These are phyloP conservation scores for Botryosphaeria agaves DNA, from an alignment of 2,329 filamentous ascomycete species.

Conservation along the genomic window DNA sequence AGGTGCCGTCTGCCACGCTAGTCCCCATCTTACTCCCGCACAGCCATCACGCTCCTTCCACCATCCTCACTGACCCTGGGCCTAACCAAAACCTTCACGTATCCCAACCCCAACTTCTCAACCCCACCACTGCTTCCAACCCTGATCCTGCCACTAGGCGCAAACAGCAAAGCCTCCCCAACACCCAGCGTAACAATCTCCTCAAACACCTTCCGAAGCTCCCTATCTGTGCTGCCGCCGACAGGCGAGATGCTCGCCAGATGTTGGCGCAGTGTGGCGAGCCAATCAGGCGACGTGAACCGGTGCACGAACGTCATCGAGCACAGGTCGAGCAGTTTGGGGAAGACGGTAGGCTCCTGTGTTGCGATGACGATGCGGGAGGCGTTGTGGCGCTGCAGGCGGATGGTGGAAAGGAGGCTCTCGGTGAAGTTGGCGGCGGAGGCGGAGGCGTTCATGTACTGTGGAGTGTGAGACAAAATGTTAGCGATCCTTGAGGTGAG, in stretches of 20 bases:
- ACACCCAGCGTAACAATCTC: conserved; percentile 11
- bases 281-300: conserved; percentile 51
- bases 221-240: conserved; percentile 2
- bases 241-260: conserved; percentile 25
- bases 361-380: conserved; percentile 55
- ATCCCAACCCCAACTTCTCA: conserved; percentile 7
- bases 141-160: conserved; percentile 10
- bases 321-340: conserved; percentile 51
- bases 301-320: conserved; percentile 55
- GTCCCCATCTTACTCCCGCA: no score
- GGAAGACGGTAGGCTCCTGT: conserved; percentile 58
- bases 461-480: conserved; percentile 3
- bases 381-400: conserved; percentile 53
- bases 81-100: conserved; percentile 12
- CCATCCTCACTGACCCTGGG: conserved; percentile 10
- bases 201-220: conserved; percentile 9
- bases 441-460: conserved; percentile 42
- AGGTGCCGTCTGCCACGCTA: no score
- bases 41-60: conserved; percentile 11
- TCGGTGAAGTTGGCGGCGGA: conserved; percentile 43
- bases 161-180: conserved; percentile 16
- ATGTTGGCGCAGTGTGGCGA: conserved; percentile 25
- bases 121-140: conserved; percentile 6
- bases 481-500: no score
- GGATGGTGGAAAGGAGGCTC: conserved; percentile 42